phyloP scores from a whole-genome alignment of 805 yeast genomes.

The Yarrowia divulgata region DNA sequence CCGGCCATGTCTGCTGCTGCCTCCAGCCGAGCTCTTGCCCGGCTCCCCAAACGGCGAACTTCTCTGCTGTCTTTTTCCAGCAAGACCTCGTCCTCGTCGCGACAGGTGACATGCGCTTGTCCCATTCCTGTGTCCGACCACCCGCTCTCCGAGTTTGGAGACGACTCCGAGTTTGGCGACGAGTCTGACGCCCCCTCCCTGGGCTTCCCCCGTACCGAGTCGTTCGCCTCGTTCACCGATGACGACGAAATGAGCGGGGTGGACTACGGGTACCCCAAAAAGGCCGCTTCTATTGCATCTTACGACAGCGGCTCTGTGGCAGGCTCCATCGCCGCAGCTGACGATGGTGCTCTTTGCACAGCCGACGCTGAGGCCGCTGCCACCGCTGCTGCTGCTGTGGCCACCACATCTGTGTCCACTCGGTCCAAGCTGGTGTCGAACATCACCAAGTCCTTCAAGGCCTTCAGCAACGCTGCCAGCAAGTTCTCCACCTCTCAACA shows the following conservation, averaged over 20 bases:
- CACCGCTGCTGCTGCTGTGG: constrained; percentile 11
- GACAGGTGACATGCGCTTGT: constrained; percentile 15
- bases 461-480: constrained; percentile 43
- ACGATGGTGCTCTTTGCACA: neutral
- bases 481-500: constrained; percentile 45
- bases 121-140: constrained; percentile 39
- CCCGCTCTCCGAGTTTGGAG: constrained; percentile 32
- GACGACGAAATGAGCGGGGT: constrained; percentile 37
- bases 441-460: constrained; percentile 44
- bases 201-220: constrained; percentile 17
- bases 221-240: constrained; percentile 35
- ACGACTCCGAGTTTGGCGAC: constrained; percentile 40
- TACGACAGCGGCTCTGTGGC: constrained; percentile 2
- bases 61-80: constrained; percentile 31
- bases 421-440: constrained; percentile 44
- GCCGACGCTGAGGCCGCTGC: constrained; percentile 6
- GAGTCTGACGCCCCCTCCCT: constrained; percentile 30
- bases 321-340: neutral
- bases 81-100: constrained; percentile 3
- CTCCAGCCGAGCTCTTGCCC: constrained; percentile 3
- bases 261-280: constrained; percentile 8
- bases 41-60: constrained; percentile 23
- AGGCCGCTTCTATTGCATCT: constrained; percentile 30
- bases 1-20: constrained; percentile 17
- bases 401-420: constrained; percentile 14